Conservation (phyloP, 2,329 filamentous ascomycete species). For the Trichoderma simmonsii region DNA sequence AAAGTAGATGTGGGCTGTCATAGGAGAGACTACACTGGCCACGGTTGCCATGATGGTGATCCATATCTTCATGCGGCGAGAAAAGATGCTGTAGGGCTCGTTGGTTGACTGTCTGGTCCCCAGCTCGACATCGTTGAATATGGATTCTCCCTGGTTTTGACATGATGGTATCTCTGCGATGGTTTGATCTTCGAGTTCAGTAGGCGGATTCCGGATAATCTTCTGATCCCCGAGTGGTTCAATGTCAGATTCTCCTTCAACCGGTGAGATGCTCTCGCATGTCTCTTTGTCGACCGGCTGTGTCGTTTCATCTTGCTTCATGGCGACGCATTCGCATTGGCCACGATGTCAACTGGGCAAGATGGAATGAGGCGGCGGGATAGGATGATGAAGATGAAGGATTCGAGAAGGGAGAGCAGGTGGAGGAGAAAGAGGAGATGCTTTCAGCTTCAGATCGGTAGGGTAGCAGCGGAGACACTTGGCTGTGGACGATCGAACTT, state of each 20-base stretch:
- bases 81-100: conserved; percentile 31
- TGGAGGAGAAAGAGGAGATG: background rate
- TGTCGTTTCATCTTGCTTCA: conserved; percentile 16
- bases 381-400: background rate
- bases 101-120: background rate
- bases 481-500: conserved; percentile 17
- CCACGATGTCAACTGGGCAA: background rate
- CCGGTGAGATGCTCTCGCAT: background rate
- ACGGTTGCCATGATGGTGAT: conserved; percentile 52
- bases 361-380: background rate
- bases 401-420: background rate
- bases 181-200: background rate
- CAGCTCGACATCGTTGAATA: background rate
- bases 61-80: conserved; percentile 44
- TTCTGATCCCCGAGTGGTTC: background rate
- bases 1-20: conserved; percentile 58
- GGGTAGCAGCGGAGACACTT: conserved; percentile 9
- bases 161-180: background rate
- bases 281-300: background rate
- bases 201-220: background rate
- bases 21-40: conserved; percentile 54
- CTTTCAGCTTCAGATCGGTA: conserved; percentile 8
- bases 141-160: background rate
- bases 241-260: background rate
- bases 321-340: conserved; percentile 1